These are phyloP conservation scores for Kuraishia cidri DNA, from an alignment of 805 yeast species.

Conservation along the genomic window DNA sequence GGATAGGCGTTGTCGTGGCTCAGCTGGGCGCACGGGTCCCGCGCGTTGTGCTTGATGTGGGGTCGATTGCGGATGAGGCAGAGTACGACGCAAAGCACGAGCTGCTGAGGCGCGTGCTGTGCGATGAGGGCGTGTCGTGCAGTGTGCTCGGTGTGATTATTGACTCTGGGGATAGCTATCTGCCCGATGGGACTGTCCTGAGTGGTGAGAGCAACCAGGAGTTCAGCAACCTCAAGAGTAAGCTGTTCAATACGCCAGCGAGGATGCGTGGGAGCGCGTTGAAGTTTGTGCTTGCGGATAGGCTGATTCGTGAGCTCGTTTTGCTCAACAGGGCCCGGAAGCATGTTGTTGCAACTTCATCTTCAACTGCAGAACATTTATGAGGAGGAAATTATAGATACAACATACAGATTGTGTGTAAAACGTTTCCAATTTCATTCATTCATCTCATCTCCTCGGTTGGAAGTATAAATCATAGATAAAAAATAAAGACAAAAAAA, in stretches of 20 bases:
- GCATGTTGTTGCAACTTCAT: too few relatives aligned
- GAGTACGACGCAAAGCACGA: conserved; percentile 4
- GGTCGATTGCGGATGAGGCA: conserved; percentile 5
- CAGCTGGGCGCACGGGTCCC: conserved; percentile 7
- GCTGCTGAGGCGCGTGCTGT: conserved; percentile 7
- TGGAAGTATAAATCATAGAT: neutral
- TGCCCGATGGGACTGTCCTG: neutral
- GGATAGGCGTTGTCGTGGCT: conserved; percentile 1
- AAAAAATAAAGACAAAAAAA: neutral
- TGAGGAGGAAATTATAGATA: neutral
- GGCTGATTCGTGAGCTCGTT: too few relatives aligned
- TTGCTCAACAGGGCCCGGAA: too few relatives aligned
- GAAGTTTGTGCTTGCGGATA: too few relatives aligned
- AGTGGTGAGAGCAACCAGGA: neutral
- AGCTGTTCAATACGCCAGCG: neutral
- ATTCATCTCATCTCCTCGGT: neutral
- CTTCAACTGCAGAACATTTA: neutral
- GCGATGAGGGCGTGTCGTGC: conserved; percentile 8
- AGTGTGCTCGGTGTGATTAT: conserved; percentile 26
- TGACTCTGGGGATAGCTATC: conserved; percentile 22
- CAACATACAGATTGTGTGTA: neutral
- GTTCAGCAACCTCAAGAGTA: neutral
- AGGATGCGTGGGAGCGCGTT: too few relatives aligned
- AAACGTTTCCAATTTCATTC: neutral
- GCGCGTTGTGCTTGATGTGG: conserved; percentile 18